These are phyloP conservation scores for Bauhinia variegata DNA, from an alignment of 306 rosid genomes.

Conservation along the genomic window DNA sequence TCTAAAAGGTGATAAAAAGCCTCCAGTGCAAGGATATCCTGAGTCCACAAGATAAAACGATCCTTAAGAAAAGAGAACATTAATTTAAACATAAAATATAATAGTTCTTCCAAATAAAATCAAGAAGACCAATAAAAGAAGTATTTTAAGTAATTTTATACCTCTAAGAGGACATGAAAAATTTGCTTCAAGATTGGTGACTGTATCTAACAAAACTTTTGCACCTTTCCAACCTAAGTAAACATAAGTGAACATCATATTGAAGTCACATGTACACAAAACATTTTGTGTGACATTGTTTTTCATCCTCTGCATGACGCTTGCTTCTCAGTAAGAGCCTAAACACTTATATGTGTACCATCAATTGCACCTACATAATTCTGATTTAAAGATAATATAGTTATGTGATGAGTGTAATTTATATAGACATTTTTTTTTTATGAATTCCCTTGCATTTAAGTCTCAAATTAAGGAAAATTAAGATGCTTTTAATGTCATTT, in stretches of 20 bases:
- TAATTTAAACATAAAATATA: too few species aligned
- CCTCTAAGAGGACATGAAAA: too few species aligned
- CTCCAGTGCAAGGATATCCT: not conserved
- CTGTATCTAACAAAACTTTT: not conserved
- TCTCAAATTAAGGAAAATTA: too few species aligned
- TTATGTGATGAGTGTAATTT: too few species aligned
- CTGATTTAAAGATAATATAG: not conserved
- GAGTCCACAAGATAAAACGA: not conserved
- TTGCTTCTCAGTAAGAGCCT: not conserved
- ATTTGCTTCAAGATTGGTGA: not conserved
- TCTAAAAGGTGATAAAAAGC: too few species aligned
- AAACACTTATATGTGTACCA: not conserved
- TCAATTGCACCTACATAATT: not conserved
- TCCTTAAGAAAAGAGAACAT: too few species aligned
- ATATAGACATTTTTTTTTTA: too few species aligned
- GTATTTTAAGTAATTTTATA: too few species aligned
- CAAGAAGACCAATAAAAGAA: too few species aligned
- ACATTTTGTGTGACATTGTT: not conserved
- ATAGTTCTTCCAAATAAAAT: too few species aligned
- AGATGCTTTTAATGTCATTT: too few species aligned
- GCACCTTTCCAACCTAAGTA: not conserved
- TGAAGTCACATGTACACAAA: not conserved
- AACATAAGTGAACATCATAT: not conserved
- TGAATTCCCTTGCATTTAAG: too few species aligned
- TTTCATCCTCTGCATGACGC: not conserved